Evolutionary conservation across 805 yeast species (phyloP), one percentile per base, ranked within the genome.

Genomic region (Vanderwaltozyma verrucispora): DNA sequence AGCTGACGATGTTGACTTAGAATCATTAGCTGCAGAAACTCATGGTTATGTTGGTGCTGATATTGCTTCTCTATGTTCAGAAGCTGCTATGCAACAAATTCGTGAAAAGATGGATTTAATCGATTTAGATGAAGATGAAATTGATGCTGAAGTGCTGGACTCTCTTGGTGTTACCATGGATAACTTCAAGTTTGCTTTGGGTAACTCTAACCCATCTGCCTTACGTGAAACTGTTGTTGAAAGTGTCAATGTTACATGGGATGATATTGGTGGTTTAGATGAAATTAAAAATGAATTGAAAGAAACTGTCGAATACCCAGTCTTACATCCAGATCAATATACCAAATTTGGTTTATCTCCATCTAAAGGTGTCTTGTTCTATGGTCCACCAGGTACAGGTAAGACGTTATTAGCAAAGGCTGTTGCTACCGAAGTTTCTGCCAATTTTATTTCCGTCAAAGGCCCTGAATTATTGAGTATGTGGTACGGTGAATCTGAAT

Each of bases 301-400:
- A 69, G 98, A 92, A 72, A 92, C 97, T 42, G 99, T 92, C 41
- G 98, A 92, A 69, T 92, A 92, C 63, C 99, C 99, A 28, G 98
- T 92, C 37, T 71, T 89, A 62, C 97, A 92, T 65, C 97, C 99
- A 64, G 98, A 92, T 59, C 95, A 89, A 72, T 92, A 86, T 68
- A 84, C 94, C 65, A 94, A 92, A 70, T 92, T 92, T 59, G 99
- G 99, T 48, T 75, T 92, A 62, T 79, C 97, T 9, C 98, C 99
- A 38, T 80, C 98, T 29, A 88, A 89, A 68, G 99, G 99, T 70
- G 98, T 92, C 49, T 72, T 92, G 62, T 92, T 92, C 73, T 92
- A 83, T 63, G 99, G 99, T 53, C 99, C 99, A 37, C 99, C 99
- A 43, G 99, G 99, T 83, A 92, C 97, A 43, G 98, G 98, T 87